Evolutionary conservation across 768 basidiomycete genomes (phyloP).

Genomic region (Antrodiella citrinella): DNA sequence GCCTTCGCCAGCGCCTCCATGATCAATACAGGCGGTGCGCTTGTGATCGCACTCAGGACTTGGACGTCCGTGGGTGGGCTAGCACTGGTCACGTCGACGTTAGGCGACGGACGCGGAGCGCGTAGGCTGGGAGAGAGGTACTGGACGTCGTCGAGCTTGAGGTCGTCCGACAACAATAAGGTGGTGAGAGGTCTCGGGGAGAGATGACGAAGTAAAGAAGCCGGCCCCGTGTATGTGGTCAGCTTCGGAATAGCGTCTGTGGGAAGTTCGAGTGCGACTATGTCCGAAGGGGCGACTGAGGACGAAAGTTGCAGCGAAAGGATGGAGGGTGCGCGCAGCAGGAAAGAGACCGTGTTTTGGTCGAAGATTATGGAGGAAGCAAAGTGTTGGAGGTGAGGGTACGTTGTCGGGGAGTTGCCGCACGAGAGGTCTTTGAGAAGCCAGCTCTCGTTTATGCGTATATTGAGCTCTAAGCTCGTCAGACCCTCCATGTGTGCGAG

Average conservation of each 20-base stretch:
- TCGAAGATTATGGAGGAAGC: conserved; percentile 58
- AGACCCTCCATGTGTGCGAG: conserved; percentile 56
- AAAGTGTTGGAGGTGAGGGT: conserved; percentile 45
- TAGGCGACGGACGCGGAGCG: conserved; percentile 14
- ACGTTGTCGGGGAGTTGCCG: conserved; percentile 23
- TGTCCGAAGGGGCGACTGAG: conserved; percentile 15
- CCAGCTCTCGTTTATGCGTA: conserved; percentile 46
- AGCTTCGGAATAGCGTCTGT: conserved; percentile 34
- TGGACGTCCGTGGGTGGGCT: background rate
- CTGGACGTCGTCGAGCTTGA: conserved; percentile 48
- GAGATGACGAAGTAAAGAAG: conserved; percentile 43
- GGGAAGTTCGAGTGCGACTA: conserved; percentile 18
- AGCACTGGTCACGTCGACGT: conserved; percentile 1
- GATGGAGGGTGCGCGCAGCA: conserved; percentile 45
- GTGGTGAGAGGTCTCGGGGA: conserved; percentile 59
- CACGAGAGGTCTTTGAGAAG: conserved; percentile 29
- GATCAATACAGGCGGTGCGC: conserved; percentile 47
- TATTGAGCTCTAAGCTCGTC: conserved; percentile 41
- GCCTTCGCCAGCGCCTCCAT: conserved; percentile 46
- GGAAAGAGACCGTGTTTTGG: conserved; percentile 48
- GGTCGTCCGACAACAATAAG: conserved; percentile 53
- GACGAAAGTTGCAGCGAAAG: conserved; percentile 48
- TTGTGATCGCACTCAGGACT: conserved; percentile 53
- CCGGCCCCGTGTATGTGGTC: conserved; percentile 54
- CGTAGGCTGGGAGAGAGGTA: conserved; percentile 39